Conservation (phyloP, 768 basidiomycete genomes). For the Myochromella boudieri region DNA sequence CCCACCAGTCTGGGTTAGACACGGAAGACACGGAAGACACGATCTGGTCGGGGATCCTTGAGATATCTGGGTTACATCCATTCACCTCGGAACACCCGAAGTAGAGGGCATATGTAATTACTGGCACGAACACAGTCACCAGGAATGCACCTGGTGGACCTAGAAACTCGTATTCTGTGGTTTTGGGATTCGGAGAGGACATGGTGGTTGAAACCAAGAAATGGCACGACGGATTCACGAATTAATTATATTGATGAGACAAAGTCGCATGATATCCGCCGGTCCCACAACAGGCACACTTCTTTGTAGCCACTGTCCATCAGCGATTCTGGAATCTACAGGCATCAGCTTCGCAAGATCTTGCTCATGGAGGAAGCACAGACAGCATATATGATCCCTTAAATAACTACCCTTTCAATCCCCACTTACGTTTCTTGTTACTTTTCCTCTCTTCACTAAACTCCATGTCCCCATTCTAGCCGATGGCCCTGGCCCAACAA, state of each 20-base stretch:
- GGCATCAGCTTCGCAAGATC: constrained; percentile 18
- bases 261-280: constrained; percentile 13
- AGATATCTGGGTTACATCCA: constrained; percentile 63
- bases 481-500: constrained; percentile 57
- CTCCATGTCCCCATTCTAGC: constrained; percentile 20
- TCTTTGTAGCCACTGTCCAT: background rate
- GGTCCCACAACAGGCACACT: background rate
- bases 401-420: background rate
- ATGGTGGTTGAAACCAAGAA: constrained; percentile 21
- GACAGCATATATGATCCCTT: background rate
- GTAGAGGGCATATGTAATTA: constrained; percentile 70
- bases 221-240: constrained; percentile 5
- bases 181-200: constrained; percentile 60
- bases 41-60: constrained; percentile 41
- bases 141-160: constrained; percentile 77
- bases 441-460: background rate
- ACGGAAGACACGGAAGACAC: constrained; percentile 50
- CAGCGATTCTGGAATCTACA: background rate
- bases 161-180: constrained; percentile 76
- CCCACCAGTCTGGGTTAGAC: constrained; percentile 61
- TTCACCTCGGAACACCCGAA: constrained; percentile 73
- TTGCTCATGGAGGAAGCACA: background rate
- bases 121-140: constrained; percentile 70
- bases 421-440: background rate
- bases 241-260: constrained; percentile 7